Evolutionary conservation across 371 early-diverging fungal species (phyloP), one percentile per base, ranked within the genome.

Genomic region (Rhizopus arrhizus): DNA sequence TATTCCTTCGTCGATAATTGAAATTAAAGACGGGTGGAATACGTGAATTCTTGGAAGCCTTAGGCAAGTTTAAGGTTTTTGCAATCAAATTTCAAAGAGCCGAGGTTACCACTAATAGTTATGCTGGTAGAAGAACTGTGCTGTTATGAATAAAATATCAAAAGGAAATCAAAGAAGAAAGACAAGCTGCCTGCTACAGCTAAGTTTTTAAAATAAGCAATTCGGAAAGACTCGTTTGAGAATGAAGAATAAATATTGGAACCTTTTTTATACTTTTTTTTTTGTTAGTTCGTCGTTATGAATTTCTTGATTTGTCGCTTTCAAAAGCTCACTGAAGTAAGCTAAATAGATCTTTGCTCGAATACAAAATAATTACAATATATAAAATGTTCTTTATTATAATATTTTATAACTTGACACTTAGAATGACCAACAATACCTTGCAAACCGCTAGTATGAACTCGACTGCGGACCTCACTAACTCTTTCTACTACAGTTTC

Each of bases 41-140:
- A 46, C 35, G 33, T 33, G 45, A 46, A 15, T 16, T 46, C 48
- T 46, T 56, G 48, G 45, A 35, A n/a, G 56, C 47, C 33, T 56
- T 56, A 46, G 33, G 48, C 45, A 35, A 34, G 34, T 56, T 46
- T 35, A 46, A 56, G 56, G 47, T n/a, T n/a, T 46, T 46, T 33
- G 56, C n/a, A 56, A n/a, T 45, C 36, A 33, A 56, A 46, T 56
- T 56, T 46, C 36, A 33, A 46, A 46, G 5, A 16, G 34, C 46
- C 46, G n/a, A 36, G 32, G 13, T 56, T 46, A 46, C 15, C 33
- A 46, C 47, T 35, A 56, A 56, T 35, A 35, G 47, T 56, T 56
- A 46, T 47, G 36, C 35, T 56, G 46, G 46, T 56, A 56, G 56
- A 22, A 46, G n/a, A 47, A 35, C 34, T 56, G 56, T 33, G 46